Percentiles rank a stretch among this genome's conserved stretches.
phyloP scores from a whole-genome alignment of 495 filamentous ascomycete genomes.

The Lepidopterella palustris region DNA sequence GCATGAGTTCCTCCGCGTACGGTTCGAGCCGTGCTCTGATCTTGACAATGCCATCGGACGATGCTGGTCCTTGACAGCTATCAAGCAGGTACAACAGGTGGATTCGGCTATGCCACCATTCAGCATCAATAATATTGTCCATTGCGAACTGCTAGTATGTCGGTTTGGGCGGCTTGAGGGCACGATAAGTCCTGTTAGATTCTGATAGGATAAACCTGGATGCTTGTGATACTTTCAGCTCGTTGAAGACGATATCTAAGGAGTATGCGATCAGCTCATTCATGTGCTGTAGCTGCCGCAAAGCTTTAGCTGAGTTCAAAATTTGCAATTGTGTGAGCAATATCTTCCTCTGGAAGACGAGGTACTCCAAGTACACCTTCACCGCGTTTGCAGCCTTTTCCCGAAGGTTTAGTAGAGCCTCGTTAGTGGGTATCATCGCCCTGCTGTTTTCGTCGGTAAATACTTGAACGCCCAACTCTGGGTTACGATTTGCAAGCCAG shows the following conservation, averaged over 20 bases:
- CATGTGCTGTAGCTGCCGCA: constrained; percentile 66
- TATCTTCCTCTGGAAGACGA: constrained; percentile 77
- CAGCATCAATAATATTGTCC: constrained; percentile 66
- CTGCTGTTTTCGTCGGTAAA: constrained; percentile 80
- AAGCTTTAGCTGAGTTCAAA: neutral
- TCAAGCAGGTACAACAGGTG: constrained; percentile 87
- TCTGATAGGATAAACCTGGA: constrained; percentile 62
- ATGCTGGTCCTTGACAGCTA: constrained; percentile 53
- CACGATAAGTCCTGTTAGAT: constrained; percentile 86
- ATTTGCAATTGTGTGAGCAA: neutral
- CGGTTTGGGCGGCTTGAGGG: constrained; percentile 78
- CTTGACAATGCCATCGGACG: constrained; percentile 48
- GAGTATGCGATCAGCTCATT: constrained; percentile 92
- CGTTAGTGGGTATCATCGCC: constrained; percentile 74
- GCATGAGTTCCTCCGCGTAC: constrained; percentile 71
- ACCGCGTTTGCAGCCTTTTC: constrained; percentile 81
- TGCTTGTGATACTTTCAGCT: constrained; percentile 57
- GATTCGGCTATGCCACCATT: constrained; percentile 82
- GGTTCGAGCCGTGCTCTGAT: constrained; percentile 61
- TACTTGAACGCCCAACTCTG: constrained; percentile 80
- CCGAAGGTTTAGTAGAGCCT: constrained; percentile 70
- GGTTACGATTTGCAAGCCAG: constrained; percentile 90
- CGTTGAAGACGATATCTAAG: constrained; percentile 74
- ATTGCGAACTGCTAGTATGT: constrained; percentile 90
- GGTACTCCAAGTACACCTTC: constrained; percentile 85